Evolutionary conservation across 495 filamentous ascomycete species (phyloP), one percentile per base, ranked within the genome.

Genomic region (Massariosphaeria phaeospora): DNA sequence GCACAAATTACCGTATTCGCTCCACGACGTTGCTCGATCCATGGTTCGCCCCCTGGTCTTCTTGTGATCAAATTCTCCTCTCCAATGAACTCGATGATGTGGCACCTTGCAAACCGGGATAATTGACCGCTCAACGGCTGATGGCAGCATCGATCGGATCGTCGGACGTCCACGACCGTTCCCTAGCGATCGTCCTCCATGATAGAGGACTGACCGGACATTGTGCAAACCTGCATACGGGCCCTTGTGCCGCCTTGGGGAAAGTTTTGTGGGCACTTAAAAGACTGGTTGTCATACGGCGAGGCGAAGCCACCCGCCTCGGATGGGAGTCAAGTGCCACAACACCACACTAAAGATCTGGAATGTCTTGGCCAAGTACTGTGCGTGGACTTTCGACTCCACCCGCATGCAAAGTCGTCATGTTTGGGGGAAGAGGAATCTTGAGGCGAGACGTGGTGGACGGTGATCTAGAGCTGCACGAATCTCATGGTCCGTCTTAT

Each of bases 131-230:
- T 26, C 20, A 27, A 33, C 48, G 48, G 38, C 10, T 52, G 27
- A 35, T 26, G 21, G 48, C 48, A 52, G 35, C 15, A 42, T 52
- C 48, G 48, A 52, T 42, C 38, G 38, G 23, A 15, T 12, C 18
- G 2, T 7, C 6, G 10, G 17, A 12, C 15, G 18, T 11, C 34
- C 34, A 38, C 3, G 20, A n/a, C n/a, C n/a, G n/a, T n/a, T n/a
- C n/a, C n/a, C n/a, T n/a, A n/a, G n/a, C n/a, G n/a, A n/a, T n/a
- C n/a, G n/a, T n/a, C n/a, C n/a, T n/a, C n/a, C n/a, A n/a, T n/a
- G n/a, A n/a, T n/a, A n/a, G n/a, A n/a, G n/a, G n/a, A n/a, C n/a
- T n/a, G n/a, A n/a, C 8, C 8, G 8, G n/a, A 8, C 30, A 33
- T 8, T 8, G n/a, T 8, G 30, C n/a, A n/a, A 33, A n/a, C 30